Evolutionary conservation across 371 early-diverging fungal species (phyloP).

Genomic region (Mucor sp.): DNA sequence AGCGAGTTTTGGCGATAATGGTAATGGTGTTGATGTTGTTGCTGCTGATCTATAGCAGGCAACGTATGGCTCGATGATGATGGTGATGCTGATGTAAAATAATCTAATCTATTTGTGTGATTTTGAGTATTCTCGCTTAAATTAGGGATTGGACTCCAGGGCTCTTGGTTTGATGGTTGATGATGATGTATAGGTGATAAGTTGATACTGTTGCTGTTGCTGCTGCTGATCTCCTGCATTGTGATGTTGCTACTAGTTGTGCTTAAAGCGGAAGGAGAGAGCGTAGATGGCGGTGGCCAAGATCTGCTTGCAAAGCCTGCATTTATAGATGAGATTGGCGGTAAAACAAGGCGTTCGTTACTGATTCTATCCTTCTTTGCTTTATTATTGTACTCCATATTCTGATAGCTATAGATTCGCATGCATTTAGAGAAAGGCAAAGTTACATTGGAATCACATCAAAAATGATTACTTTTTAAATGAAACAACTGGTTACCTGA

Average conservation of each 20-base stretch:
- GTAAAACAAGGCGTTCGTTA: constrained; percentile 12
- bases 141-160: constrained; percentile 14
- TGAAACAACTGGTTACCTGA: neutral
- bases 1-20: constrained; percentile 14
- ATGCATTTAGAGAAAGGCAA: neutral
- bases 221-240: constrained; percentile 5
- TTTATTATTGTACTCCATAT: neutral
- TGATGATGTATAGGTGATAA: neutral
- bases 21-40: neutral
- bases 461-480: neutral
- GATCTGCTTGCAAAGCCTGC: constrained; percentile 7
- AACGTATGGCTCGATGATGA: neutral
- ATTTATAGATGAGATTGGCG: constrained; percentile 27
- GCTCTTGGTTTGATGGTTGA: constrained; percentile 4
- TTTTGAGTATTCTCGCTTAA: neutral
- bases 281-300: constrained; percentile 18
- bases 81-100: constrained; percentile 5
- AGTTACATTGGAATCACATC: neutral
- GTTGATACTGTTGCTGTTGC: neutral
- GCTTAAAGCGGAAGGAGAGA: neutral
- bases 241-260: constrained; percentile 4
- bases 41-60: neutral
- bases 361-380: neutral
- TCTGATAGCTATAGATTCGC: neutral
- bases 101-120: constrained; percentile 5